Conservation (phyloP, 495 filamentous ascomycete species). For the Aspergillus avenaceus region DNA sequence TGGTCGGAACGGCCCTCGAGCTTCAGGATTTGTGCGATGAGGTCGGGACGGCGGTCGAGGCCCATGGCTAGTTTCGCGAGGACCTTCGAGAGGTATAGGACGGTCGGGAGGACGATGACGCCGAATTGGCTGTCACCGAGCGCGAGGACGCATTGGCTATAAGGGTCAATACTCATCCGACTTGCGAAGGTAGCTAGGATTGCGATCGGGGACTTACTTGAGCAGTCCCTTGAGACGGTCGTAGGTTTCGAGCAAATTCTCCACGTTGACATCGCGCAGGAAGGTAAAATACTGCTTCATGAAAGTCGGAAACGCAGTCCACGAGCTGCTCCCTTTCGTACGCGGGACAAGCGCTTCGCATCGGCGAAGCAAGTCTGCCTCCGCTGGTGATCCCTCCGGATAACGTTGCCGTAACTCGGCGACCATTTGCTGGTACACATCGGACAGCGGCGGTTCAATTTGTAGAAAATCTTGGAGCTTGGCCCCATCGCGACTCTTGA, state of each 20-base stretch:
- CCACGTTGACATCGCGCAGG: slow-evolving; percentile 70
- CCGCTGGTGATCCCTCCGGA: slow-evolving; percentile 42
- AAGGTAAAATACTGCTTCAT: slow-evolving; percentile 75
- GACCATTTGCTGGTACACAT: slow-evolving; percentile 64
- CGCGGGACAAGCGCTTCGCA: slow-evolving; percentile 54
- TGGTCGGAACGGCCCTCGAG: slow-evolving; percentile 45
- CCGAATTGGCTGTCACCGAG: slow-evolving; percentile 75
- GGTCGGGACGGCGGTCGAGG: slow-evolving; percentile 68
- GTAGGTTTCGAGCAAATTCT: slow-evolving; percentile 71
- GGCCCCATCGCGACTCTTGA: slow-evolving; percentile 50
- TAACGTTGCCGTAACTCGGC: slow-evolving; percentile 58
- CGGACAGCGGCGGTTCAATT: slow-evolving; percentile 61
- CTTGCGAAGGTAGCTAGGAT: background rate
- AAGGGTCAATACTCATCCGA: background rate
- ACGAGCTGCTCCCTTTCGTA: slow-evolving; percentile 58
- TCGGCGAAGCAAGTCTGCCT: slow-evolving; percentile 54
- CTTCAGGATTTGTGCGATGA: slow-evolving; percentile 54
- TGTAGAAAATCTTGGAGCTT: slow-evolving; percentile 55
- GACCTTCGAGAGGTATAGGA: slow-evolving; percentile 69
- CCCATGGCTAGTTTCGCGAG: slow-evolving; percentile 77
- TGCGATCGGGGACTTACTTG: slow-evolving; percentile 49
- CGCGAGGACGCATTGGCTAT: slow-evolving; percentile 70
- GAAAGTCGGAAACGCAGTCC: slow-evolving; percentile 72
- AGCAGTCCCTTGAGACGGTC: slow-evolving; percentile 65
- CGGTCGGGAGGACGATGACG: slow-evolving; percentile 69